Evolutionary conservation across 2,329 filamentous ascomycete species (phyloP), one percentile per base, ranked within the genome.

Genomic region (Rutstroemia sp.): DNA sequence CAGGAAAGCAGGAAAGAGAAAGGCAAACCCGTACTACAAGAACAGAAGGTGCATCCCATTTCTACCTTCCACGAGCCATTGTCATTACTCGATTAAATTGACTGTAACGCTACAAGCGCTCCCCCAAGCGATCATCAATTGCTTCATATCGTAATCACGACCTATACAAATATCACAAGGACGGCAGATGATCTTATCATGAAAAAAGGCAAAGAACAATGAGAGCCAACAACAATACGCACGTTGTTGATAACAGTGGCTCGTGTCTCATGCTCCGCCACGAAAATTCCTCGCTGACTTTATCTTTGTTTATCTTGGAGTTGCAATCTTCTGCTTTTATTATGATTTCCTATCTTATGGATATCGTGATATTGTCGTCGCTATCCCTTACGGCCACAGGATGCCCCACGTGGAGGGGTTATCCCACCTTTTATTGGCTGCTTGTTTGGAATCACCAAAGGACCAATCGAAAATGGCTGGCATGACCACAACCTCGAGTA

Each of bases 21-120:
- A 23, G 27, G 54, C 34, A 56, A 27, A 46, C 37, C 14, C 39
- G 12, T 18, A 46, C 44, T 9, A 45, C 18, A 10, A 50, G 19
- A 25, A 12, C 53, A 14, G 67, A 67, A 57, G 34, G 46, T 12
- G 25, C 7, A 19, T 12, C 30, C 30, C 19, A 16, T 39, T n/a
- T 7, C 23, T 19, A 9, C 18, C 5, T 25, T 4, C 1, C 19
- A 37, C 4, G 12, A 18, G 16, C 7, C 10, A 16, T 38, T 34
- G 2, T 9, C n/a, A n/a, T 48, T 54, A 14, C 1, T 1, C 16
- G 41, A 34, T 12, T 34, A 34, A 34, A 14, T 12, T 34, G 30
- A 34, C 30, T 34, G 30, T 34, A 34, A 34, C 30, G 30, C 30
- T 34, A 12, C 30, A 34, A 34, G 30, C 30, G 10, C 30, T 4